Evolutionary conservation across 768 basidiomycete genomes (phyloP), one percentile per base, ranked within the genome.

Genomic region (Xerocomellus amylosporus): DNA sequence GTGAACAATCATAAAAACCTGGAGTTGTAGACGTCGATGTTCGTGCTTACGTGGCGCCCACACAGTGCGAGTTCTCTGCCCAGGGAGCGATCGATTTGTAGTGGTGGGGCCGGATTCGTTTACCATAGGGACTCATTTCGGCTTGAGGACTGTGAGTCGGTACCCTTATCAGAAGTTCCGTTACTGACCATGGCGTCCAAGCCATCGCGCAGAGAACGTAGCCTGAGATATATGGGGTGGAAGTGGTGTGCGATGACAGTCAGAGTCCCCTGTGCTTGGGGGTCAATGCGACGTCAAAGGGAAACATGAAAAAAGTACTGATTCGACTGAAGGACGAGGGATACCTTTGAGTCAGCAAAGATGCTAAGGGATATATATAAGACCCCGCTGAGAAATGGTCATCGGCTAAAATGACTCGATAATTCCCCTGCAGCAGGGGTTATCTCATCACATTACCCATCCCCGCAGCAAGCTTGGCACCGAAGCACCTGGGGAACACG

Each of bases 281-380:
- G 55, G 55, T 55, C 53, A 43, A 52, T 48, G 46, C n/a, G 20
- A 53, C 46, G 34, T 52, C 54, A 49, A 36, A 57, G 31, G n/a
- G 48, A 41, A 39, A 45, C 59, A 65, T 61, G 40, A 56, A 56
- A 62, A 54, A 42, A 36, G 49, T 38, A 43, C 50, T n/a, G 31
- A 41, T n/a, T 34, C 24, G 43, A 56, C 38, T 33, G 26, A 47
- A 41, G 46, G 38, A 44, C 30, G 45, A 51, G n/a, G 53, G 49
- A 38, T 39, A 46, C 19, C 54, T 45, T 31, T 13, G 33, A 31
- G n/a, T n/a, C 14, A 45, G n/a, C 49, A 36, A 59, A 39, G 63
- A 46, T 42, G 22, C 44, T 26, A 26, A 26, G 26, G 55, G 40
- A 48, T 59, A 54, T 61, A 62, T 63, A 59, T 59, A 65, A 55